These are phyloP conservation scores for Phytophthora citrophthora DNA, from an alignment of 352 stramenopile species.

Conservation along the genomic window DNA sequence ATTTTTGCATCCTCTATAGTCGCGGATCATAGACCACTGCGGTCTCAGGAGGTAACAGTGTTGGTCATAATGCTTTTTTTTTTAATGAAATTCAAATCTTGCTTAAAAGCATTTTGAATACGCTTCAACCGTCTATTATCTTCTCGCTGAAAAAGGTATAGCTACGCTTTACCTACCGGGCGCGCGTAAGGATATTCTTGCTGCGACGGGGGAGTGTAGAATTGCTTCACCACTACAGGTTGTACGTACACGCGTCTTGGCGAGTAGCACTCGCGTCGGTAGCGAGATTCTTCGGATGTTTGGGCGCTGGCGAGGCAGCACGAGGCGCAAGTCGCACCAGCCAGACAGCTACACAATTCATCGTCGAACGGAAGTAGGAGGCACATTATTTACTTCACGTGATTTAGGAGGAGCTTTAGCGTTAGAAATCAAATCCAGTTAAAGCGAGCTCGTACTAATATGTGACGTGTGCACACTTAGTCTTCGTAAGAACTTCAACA, in stretches of 20 bases:
- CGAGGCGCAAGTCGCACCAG: slow-evolving; percentile 28
- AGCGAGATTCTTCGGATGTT: slow-evolving; percentile 24
- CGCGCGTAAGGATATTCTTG: slow-evolving; percentile 21
- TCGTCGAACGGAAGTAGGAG: slow-evolving; percentile 24
- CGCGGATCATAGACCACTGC: too few relatives aligned
- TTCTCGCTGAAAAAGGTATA: too few relatives aligned
- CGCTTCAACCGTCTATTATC: too few relatives aligned
- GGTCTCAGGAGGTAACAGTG: too few relatives aligned
- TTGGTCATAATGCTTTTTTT: too few relatives aligned
- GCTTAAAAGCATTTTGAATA: too few relatives aligned
- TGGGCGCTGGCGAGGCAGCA: slow-evolving; percentile 29
- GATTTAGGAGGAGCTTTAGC: neutral
- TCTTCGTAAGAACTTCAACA: slow-evolving; percentile 24
- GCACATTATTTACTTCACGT: slow-evolving; percentile 24
- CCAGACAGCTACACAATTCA: slow-evolving; percentile 36
- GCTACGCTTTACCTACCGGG: slow-evolving; percentile 1
- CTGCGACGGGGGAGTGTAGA: slow-evolving; percentile 1
- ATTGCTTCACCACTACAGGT: slow-evolving; percentile 25
- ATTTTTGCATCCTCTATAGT: too few relatives aligned
- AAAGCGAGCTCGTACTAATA: slow-evolving; percentile 5
- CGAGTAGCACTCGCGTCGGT: slow-evolving; percentile 22
- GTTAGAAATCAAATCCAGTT: slow-evolving; percentile 12
- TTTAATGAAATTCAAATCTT: too few relatives aligned
- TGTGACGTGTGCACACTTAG: slow-evolving; percentile 32
- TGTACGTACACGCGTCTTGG: slow-evolving; percentile 27